Percentiles rank a stretch among this genome's conserved stretches.
Conservation (phyloP, 345 rosid genomes). For the Raphanus sativus region DNA sequence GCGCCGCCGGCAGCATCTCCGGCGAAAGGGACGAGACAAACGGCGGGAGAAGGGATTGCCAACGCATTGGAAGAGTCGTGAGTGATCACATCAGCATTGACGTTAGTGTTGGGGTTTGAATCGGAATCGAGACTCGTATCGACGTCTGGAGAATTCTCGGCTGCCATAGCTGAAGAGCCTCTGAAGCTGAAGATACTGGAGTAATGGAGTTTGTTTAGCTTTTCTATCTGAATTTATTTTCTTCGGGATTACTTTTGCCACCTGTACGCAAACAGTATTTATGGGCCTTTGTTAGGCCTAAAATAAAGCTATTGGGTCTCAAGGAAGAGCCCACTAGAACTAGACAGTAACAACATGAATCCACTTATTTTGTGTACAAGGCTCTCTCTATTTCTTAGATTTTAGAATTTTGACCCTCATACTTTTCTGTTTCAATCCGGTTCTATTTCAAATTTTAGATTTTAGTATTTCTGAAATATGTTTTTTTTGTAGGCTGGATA, state of each 20-base stretch:
- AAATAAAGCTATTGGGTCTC: too few relatives aligned
- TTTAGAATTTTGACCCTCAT: neutral
- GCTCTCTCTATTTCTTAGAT: too few relatives aligned
- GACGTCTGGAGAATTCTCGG: conserved; percentile 38
- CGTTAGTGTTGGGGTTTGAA: conserved; percentile 34
- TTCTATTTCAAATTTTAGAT: neutral
- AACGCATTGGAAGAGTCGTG: conserved; percentile 42
- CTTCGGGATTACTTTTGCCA: too few relatives aligned
- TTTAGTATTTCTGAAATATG: neutral
- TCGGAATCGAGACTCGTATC: conserved; percentile 30
- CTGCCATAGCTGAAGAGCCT: conserved; percentile 32
- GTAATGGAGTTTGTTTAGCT: neutral
- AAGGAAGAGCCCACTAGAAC: too few relatives aligned
- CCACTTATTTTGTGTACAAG: too few relatives aligned
- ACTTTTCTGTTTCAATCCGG: neutral
- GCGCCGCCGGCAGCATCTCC: conserved; percentile 85
- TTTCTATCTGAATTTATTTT: too few relatives aligned
- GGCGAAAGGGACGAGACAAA: conserved; percentile 70
- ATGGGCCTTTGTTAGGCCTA: too few relatives aligned
- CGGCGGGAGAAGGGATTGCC: conserved; percentile 49
- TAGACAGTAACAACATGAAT: too few relatives aligned
- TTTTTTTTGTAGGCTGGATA: neutral
- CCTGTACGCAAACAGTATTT: too few relatives aligned
- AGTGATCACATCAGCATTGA: conserved; percentile 24
- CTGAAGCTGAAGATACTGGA: neutral